A percentile compares a stretch with the other conserved stretches of the same genome.
These are phyloP conservation scores for Clarireedia sp. DNA, from an alignment of 2,329 filamentous ascomycete genomes.

Conservation along the genomic window DNA sequence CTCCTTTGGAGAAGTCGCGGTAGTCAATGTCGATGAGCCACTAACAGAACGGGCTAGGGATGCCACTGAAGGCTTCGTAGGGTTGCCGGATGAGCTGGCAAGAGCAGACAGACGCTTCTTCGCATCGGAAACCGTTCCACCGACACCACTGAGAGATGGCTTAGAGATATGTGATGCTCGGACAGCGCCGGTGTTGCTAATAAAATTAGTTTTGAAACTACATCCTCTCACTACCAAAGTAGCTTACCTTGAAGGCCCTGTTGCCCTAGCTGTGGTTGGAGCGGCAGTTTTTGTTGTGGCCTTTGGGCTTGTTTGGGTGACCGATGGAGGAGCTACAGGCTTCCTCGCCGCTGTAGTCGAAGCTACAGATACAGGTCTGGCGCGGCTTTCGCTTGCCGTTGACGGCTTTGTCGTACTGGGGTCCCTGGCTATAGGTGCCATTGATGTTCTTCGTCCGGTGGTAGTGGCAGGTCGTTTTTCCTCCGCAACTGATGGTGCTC, in stretches of 20 bases:
- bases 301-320: slow-evolving; percentile 30
- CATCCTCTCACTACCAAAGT: too few relatives aligned
- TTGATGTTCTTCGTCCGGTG: slow-evolving; percentile 25
- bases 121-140: slow-evolving; percentile 37
- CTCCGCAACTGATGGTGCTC: slow-evolving; percentile 26
- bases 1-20: slow-evolving; percentile 1
- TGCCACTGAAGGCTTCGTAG: slow-evolving; percentile 29
- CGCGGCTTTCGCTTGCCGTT: slow-evolving; percentile 25
- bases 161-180: slow-evolving; percentile 28
- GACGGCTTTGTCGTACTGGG: slow-evolving; percentile 22
- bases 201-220: slow-evolving; percentile 2
- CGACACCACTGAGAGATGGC: slow-evolving; percentile 22
- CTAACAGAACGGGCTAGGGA: slow-evolving; percentile 32
- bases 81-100: slow-evolving; percentile 30
- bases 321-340: slow-evolving; percentile 18
- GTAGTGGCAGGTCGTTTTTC: slow-evolving; percentile 26
- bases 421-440: slow-evolving; percentile 20
- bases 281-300: slow-evolving; percentile 32
- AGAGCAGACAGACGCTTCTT: slow-evolving; percentile 51
- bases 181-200: slow-evolving; percentile 30
- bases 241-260: slow-evolving; percentile 22
- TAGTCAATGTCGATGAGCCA: slow-evolving; percentile 7
- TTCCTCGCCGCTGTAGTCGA: slow-evolving; percentile 28
- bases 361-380: slow-evolving; percentile 10
- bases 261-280: slow-evolving; percentile 27